A percentile compares a stretch with the other conserved stretches of the same genome.
Conservation (phyloP, 495 filamentous ascomycete genomes). For the Evansstolkia leycettana region DNA sequence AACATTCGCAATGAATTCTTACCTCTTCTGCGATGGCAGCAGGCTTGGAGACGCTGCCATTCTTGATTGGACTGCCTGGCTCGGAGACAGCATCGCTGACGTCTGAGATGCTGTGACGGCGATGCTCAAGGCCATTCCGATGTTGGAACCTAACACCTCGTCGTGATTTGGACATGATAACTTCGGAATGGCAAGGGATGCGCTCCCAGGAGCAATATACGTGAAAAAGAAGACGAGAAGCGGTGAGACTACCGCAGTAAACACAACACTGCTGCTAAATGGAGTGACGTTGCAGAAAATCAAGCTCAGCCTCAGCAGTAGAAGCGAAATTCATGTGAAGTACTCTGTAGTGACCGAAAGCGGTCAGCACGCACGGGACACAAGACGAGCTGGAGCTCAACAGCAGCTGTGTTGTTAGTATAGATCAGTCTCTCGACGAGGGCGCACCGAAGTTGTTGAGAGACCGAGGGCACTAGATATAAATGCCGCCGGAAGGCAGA, state of each 20-base stretch:
- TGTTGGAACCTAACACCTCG: conserved; percentile 78
- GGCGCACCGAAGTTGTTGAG: too few relatives aligned
- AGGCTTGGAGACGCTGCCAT: conserved; percentile 29
- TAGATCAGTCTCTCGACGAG: too few relatives aligned
- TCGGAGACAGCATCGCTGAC: conserved; percentile 64
- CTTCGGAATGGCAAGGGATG: conserved; percentile 3
- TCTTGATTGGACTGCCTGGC: conserved; percentile 41
- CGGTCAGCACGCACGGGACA: conserved; percentile 6
- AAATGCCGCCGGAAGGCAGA: too few relatives aligned
- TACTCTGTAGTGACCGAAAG: conserved; percentile 7
- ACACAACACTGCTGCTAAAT: neutral
- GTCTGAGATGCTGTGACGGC: conserved; percentile 66
- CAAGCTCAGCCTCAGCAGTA: neutral
- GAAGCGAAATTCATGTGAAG: conserved; percentile 22
- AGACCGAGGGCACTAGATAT: too few relatives aligned
- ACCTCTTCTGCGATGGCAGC: conserved; percentile 41
- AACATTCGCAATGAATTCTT: conserved; percentile 1
- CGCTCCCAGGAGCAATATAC: neutral
- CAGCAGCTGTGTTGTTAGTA: too few relatives aligned
- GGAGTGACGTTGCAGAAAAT: neutral
- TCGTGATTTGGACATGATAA: conserved; percentile 58
- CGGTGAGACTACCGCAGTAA: neutral
- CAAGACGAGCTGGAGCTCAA: too few relatives aligned
- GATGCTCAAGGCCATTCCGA: conserved; percentile 43
- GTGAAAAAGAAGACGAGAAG: neutral